A percentile compares a stretch with the other conserved stretches of the same genome.
These are phyloP conservation scores for Rhytidiadelphus loreus DNA, from an alignment of 225 moss, liverwort and hornwort genomes.

Conservation along the genomic window DNA sequence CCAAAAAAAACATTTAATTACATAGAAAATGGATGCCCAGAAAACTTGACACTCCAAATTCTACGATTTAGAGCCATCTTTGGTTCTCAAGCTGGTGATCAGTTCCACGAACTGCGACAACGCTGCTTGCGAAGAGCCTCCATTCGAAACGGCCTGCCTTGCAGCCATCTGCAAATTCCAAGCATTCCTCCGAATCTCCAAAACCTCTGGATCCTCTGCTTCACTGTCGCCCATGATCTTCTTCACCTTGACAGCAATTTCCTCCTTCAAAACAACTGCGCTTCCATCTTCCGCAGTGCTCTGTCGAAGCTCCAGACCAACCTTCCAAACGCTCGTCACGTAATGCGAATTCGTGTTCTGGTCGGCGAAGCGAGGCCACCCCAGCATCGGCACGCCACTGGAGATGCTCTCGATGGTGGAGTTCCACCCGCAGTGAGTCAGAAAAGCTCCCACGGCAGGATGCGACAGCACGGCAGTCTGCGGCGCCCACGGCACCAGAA, in stretches of 20 bases:
- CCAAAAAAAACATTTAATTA: too few relatives aligned
- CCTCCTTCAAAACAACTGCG: not conserved
- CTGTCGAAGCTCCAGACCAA: not conserved
- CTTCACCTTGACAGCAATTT: not conserved
- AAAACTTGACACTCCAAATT: not conserved
- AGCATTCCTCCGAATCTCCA: not conserved
- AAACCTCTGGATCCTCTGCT: not conserved
- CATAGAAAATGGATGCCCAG: too few relatives aligned
- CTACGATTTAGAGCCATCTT: not conserved
- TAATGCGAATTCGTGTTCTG: not conserved
- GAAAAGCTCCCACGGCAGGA: not conserved
- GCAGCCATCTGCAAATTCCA: not conserved
- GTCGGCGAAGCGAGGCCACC: not conserved
- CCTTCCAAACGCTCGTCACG: not conserved
- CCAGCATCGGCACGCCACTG: slow-evolving; percentile 1
- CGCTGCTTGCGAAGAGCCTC: not conserved
- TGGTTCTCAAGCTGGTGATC: not conserved
- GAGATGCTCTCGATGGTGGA: not conserved
- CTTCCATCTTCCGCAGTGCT: too few relatives aligned
- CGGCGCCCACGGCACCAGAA: not conserved
- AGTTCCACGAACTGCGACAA: not conserved
- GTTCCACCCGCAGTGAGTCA: slow-evolving; percentile 1
- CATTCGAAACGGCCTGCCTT: not conserved
- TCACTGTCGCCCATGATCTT: not conserved
- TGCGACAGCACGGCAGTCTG: not conserved